Evolutionary conservation across 345 rosid genomes (phyloP), one percentile per base, ranked within the genome.

Genomic region (Dimocarpus longan): DNA sequence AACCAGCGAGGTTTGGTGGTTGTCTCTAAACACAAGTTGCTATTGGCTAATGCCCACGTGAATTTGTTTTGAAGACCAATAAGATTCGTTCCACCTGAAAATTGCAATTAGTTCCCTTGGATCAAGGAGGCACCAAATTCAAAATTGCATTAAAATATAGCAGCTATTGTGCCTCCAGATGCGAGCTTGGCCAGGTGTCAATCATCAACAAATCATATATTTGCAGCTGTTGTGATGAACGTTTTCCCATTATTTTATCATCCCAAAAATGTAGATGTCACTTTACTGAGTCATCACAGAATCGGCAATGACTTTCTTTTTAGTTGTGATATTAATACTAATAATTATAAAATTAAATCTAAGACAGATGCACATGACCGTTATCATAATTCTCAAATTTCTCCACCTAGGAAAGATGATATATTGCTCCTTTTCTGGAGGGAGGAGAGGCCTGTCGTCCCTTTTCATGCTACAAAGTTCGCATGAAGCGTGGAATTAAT

Each of bases 161-260:
- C 52, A 44, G 24, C 75, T 19, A 19, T 46, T 10, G 15, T 78
- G 80, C 78, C 75, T 79, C 83, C 24, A 50, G 74, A 62, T 79
- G 19, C 74, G 76, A 76, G 77, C 84, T 65, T 26, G 70, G 77
- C 80, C 84, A 81, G 84, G 81, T 81, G 88, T 86, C 88, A 83
- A 86, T 86, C 81, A 86, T 86, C 86, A 83, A 86, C 84, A 76
- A 83, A 83, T 86, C 46, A 86, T 86, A 59, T 28, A 42, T n/a
- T 52, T 8, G 77, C 77, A 26, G 28, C 0, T 0, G 28, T 26
- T 26, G 0, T 26, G 28, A 67, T 19, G 28, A 66, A 8, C 19
- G 19, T 8, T 76, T 26, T 39, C 21, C 26, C 46, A 39, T 43
- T 74, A 32, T 8, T 56, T 76, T n/a, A 71, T 79, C 66, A 67